Conservation (phyloP, 208 protist genomes). For the Leishmania amazonensis region DNA sequence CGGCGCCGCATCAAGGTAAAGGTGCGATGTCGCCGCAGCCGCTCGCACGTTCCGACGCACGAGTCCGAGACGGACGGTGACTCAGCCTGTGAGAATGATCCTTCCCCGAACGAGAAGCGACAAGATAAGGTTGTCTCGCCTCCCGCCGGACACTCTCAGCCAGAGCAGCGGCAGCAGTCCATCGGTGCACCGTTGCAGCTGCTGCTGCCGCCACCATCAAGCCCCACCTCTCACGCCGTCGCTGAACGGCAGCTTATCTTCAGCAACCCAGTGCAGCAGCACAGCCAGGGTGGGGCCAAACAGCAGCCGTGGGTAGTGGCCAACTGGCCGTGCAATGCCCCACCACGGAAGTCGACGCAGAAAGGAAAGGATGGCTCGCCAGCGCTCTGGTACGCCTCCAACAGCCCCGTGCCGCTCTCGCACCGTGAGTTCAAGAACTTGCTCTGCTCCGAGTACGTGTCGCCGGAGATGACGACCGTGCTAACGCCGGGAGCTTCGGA, state of each 20-base stretch:
- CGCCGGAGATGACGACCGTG: slow-evolving; percentile 13
- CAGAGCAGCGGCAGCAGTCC: slow-evolving; percentile 7
- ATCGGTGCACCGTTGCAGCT: background rate
- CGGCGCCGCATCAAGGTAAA: slow-evolving; percentile 25
- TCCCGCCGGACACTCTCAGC: background rate
- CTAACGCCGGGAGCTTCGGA: background rate
- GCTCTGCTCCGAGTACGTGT: slow-evolving; percentile 58
- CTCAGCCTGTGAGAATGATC: background rate
- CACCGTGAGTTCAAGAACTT: slow-evolving; percentile 69
- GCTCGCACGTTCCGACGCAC: background rate
- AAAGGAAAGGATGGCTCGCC: slow-evolving; percentile 20
- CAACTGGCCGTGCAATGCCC: slow-evolving; percentile 18
- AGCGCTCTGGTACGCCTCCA: slow-evolving; percentile 28
- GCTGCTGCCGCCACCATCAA: slow-evolving; percentile 26
- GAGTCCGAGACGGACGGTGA: background rate
- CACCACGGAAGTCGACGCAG: background rate
- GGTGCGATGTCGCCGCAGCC: slow-evolving; percentile 25
- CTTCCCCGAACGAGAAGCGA: background rate
- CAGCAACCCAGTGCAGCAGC: slow-evolving; percentile 15
- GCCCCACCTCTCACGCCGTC: slow-evolving; percentile 12
- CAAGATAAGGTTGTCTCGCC: background rate
- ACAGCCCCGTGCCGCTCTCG: slow-evolving; percentile 25
- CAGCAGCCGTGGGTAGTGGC: slow-evolving; percentile 26
- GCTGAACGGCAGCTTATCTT: slow-evolving; percentile 13
- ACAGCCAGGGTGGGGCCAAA: background rate